These are phyloP conservation scores for Ananas comosus DNA, from an alignment of 176 grass and related monocot species.

Conservation along the genomic window DNA sequence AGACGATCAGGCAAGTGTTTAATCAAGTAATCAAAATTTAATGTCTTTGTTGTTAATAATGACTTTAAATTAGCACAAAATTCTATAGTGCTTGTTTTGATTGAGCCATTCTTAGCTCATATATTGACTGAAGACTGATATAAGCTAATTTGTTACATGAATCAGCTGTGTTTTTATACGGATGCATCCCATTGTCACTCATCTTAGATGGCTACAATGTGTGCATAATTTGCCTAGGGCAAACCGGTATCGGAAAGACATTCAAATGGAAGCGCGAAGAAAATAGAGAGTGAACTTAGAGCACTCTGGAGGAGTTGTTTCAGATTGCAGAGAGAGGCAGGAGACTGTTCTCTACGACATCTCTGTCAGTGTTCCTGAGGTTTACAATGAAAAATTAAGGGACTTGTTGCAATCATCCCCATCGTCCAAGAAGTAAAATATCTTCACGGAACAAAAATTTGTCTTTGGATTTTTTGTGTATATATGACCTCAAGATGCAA, in stretches of 20 bases:
- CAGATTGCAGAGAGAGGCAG: constrained; percentile 83
- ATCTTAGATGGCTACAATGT: constrained; percentile 93
- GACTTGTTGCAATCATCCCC: constrained; percentile 59
- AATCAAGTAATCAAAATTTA: background rate
- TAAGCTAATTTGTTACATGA: constrained; percentile 41
- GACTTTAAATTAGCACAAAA: background rate
- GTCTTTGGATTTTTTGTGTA: background rate
- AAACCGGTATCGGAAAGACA: constrained; percentile 93
- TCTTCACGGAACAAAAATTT: constrained; percentile 9
- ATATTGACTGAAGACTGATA: constrained; percentile 4
- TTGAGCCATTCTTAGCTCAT: constrained; percentile 4
- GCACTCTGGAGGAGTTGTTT: constrained; percentile 82
- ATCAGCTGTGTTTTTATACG: constrained; percentile 70
- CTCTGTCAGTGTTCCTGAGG: constrained; percentile 87
- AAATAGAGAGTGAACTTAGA: constrained; percentile 84
- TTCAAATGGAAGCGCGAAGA: constrained; percentile 91
- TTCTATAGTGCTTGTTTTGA: background rate
- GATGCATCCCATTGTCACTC: constrained; percentile 99
- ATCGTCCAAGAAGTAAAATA: constrained; percentile 67
- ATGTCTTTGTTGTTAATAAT: constrained; percentile 3
- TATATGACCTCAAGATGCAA: no score
- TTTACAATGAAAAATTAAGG: constrained; percentile 92
- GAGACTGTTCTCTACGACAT: constrained; percentile 67
- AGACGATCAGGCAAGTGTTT: constrained; percentile 62
- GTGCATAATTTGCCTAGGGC: constrained; percentile 98